Conservation (phyloP, 805 yeast species). For the Yarrowia yakushimensis region DNA sequence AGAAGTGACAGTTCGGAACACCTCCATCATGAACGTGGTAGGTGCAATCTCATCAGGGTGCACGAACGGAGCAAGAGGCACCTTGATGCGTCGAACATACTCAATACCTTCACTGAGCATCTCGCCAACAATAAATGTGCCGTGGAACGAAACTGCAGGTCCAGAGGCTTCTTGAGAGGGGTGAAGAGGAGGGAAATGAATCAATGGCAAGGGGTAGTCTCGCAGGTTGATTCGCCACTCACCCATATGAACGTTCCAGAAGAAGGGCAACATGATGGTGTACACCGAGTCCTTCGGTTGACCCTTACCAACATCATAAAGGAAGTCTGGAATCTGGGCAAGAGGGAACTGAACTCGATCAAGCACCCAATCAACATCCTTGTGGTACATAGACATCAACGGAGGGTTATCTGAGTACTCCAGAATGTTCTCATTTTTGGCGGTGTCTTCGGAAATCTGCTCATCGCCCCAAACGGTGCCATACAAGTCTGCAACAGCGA, state of each 20-base stretch:
- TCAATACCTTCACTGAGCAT: constrained; percentile 49
- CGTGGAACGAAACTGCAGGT: constrained; percentile 46
- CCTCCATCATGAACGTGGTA: constrained; percentile 51
- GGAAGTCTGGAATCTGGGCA: constrained; percentile 54
- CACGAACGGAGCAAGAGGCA: constrained; percentile 54
- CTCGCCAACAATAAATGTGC: constrained; percentile 70
- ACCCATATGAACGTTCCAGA: constrained; percentile 51
- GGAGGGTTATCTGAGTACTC: constrained; percentile 50
- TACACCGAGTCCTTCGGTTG: constrained; percentile 68
- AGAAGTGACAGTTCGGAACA: constrained; percentile 73
- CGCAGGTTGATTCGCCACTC: constrained; percentile 70
- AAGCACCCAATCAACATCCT: constrained; percentile 48
- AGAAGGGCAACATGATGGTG: constrained; percentile 64
- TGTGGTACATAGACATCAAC: constrained; percentile 50
- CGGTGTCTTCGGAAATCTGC: constrained; percentile 39
- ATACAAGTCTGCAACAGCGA: constrained; percentile 43
- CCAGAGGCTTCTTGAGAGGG: constrained; percentile 38
- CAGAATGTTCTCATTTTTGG: constrained; percentile 46
- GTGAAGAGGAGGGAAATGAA: constrained; percentile 60
- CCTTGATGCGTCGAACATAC: constrained; percentile 56
- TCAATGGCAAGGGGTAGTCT: constrained; percentile 82
- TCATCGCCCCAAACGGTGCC: constrained; percentile 35
- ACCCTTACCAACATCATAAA: constrained; percentile 75
- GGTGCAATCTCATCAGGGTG: constrained; percentile 39
- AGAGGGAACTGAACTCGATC: constrained; percentile 51